These are phyloP conservation scores for Tuber borchii DNA, from an alignment of 495 filamentous ascomycete species.

Conservation along the genomic window DNA sequence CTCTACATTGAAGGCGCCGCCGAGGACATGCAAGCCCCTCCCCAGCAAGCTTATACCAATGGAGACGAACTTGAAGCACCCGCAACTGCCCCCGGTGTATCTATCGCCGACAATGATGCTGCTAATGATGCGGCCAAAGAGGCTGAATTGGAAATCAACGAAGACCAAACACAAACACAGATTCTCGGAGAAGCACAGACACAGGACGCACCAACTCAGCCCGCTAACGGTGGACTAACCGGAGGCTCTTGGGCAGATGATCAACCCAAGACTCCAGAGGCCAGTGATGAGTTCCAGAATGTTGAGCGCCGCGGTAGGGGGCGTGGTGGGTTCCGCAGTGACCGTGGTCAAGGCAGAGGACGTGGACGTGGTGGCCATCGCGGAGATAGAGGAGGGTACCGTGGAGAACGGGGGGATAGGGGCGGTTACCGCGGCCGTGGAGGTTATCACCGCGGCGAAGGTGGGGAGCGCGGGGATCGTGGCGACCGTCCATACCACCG, in stretches of 20 bases:
- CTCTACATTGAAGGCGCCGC: constrained; percentile 7
- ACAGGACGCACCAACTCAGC: not conserved
- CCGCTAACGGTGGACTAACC: constrained; percentile 9
- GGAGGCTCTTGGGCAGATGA: constrained; percentile 30
- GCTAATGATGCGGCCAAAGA: constrained; percentile 13
- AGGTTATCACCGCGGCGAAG: constrained; percentile 11
- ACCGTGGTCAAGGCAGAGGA: constrained; percentile 27
- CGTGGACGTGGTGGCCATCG: constrained; percentile 30
- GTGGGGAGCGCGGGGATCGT: constrained; percentile 11
- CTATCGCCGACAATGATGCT: constrained; percentile 15
- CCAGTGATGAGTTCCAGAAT: constrained; percentile 30
- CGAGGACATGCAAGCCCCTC: constrained; percentile 11
- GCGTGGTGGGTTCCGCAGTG: constrained; percentile 14
- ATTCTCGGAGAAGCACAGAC: constrained; percentile 9
- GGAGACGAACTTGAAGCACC: constrained; percentile 18
- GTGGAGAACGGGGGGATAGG: constrained; percentile 28
- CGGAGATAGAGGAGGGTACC: constrained; percentile 36
- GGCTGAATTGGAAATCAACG: constrained; percentile 10
- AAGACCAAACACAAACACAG: constrained; percentile 8
- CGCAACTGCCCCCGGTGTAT: not conserved
- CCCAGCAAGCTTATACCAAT: constrained; percentile 18
- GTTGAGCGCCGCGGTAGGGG: constrained; percentile 31
- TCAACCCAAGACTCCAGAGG: constrained; percentile 23
- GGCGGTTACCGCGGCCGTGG: constrained; percentile 31
- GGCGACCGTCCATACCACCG: constrained; percentile 18